Evolutionary conservation across 2,329 filamentous ascomycete genomes (phyloP), one percentile per base, ranked within the genome.

Genomic region (Aphanocladium album): DNA sequence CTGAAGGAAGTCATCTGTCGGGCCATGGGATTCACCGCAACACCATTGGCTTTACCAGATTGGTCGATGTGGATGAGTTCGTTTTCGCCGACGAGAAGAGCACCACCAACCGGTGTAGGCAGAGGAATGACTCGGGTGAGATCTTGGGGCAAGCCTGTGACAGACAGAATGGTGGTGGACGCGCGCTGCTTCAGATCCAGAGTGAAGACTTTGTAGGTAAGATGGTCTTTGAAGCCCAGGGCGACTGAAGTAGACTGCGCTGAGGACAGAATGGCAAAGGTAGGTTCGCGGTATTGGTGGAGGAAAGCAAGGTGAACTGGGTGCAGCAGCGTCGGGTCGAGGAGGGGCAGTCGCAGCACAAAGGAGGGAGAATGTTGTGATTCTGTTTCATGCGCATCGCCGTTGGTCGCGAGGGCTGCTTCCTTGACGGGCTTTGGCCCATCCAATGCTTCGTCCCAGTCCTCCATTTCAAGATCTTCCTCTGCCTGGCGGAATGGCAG

Each of bases 231-330:
- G 65, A 91, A 85, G 68, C 92, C 89, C 57, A 98, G 79, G 3
- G 90, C 88, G 60, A 83, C 81, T n/a, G 92, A 93, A 16, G 88
- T 85, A 39, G 87, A 81, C 64, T 85, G 79, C 57, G 86, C 87
- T 1, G 93, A 90, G 51, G 91, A 95, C 46, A 99, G 80, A 63
- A 99, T 93, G 60, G 93, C 95, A 77, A 99, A 96, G 0, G 95
- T 99, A 14, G 95, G 93, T 75, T 98, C 95, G 73, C 95, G 88
- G 75, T 99, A 99, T 77, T 98, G 93, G 81, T 98, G 86, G 65
- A 99, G 79, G 74, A 99, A 99, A 60, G 90, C 88, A 70, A 99
- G 85, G 71, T 96, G 91, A 69, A 97, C 87, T 53, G 93, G 92
- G 74, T 96, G 90, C 62, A 93, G 86, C 67, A 99, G 82, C 64